Conservation (phyloP, 768 basidiomycete species). For the Galerina sulciceps region DNA sequence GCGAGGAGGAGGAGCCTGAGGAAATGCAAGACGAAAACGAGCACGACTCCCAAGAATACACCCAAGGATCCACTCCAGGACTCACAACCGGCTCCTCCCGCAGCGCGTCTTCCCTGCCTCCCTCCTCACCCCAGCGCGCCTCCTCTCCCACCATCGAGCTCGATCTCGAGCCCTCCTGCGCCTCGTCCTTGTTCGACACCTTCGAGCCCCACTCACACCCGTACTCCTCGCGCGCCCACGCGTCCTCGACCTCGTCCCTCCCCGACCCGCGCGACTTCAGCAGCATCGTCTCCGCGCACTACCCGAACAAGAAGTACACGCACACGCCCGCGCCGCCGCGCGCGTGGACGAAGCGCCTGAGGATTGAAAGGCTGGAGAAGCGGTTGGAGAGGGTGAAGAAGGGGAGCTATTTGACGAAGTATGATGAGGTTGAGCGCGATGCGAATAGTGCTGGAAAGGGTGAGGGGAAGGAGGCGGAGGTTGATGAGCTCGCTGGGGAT, state of each 20-base stretch:
- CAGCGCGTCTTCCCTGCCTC: conserved; percentile 17
- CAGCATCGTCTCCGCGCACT: conserved; percentile 20
- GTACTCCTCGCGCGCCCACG: conserved; percentile 4
- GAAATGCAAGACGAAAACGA: background rate
- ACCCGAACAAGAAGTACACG: conserved; percentile 33
- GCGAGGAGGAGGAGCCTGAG: conserved; percentile 4
- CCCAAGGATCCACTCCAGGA: conserved; percentile 22
- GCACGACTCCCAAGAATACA: conserved; percentile 6
- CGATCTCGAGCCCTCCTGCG: background rate
- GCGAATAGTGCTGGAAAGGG: conserved; percentile 18
- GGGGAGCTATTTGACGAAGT: conserved; percentile 31
- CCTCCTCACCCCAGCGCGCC: conserved; percentile 15
- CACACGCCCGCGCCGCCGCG: conserved; percentile 46
- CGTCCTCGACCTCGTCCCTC: conserved; percentile 13
- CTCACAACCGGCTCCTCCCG: conserved; percentile 14
- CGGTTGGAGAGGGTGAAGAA: conserved; percentile 34
- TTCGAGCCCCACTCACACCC: background rate
- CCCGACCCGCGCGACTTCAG: conserved; percentile 9
- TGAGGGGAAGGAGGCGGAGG: conserved; percentile 15
- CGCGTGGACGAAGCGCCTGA: conserved; percentile 39
- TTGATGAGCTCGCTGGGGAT: conserved; percentile 11
- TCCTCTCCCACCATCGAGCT: conserved; percentile 11
- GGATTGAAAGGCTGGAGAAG: conserved; percentile 29
- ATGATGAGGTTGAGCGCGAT: conserved; percentile 32
- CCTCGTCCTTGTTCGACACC: background rate